Percentiles rank a stretch among this genome's conserved stretches.
These are phyloP conservation scores for Passalora sequoiae DNA, from an alignment of 2,329 filamentous ascomycete genomes.

Conservation along the genomic window DNA sequence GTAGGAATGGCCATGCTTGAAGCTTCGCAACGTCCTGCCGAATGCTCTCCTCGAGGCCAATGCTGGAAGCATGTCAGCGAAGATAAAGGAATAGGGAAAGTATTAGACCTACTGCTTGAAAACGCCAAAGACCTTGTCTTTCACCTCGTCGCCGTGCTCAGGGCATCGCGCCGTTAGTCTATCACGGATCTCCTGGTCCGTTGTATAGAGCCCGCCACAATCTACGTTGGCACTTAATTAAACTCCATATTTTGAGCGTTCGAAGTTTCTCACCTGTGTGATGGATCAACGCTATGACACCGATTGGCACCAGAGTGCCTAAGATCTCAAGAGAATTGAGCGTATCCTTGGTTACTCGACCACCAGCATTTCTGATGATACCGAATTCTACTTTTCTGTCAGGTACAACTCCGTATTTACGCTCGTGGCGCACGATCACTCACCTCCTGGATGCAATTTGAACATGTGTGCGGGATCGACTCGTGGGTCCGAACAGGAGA, in stretches of 20 bases:
- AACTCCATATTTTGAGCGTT: neutral
- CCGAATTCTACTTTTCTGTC: neutral
- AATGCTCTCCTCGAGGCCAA: neutral
- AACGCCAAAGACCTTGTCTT: neutral
- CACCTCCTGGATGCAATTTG: neutral
- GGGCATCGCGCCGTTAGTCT: neutral
- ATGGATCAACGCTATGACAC: neutral
- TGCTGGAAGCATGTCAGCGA: neutral
- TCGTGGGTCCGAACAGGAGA: neutral
- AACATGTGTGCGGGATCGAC: neutral
- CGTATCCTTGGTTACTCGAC: constrained; percentile 1
- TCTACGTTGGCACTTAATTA: neutral
- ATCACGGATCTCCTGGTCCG: neutral
- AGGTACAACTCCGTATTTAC: neutral
- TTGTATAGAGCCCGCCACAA: neutral
- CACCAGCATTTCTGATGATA: constrained; percentile 3
- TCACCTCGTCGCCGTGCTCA: neutral
- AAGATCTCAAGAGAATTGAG: neutral
- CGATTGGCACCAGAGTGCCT: neutral
- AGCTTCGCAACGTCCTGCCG: neutral
- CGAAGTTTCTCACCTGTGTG: neutral
- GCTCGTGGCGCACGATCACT: neutral
- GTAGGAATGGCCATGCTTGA: neutral
- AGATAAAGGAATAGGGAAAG: too few species aligned
- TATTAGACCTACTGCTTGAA: neutral